Evolutionary conservation across 306 rosid species (phyloP).

Genomic region (Myrica gale): DNA sequence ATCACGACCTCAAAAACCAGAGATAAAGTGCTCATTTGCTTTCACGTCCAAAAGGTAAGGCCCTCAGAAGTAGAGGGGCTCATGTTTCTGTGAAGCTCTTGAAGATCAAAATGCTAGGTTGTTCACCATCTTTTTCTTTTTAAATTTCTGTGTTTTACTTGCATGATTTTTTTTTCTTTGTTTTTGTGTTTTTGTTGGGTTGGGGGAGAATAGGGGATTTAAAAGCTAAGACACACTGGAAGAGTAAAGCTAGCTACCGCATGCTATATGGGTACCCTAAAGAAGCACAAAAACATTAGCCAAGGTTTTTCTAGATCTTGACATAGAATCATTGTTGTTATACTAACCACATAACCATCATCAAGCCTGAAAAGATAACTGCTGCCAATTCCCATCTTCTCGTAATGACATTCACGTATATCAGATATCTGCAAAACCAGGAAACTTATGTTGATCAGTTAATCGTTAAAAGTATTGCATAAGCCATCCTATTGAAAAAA

Average conservation of each 20-base stretch:
- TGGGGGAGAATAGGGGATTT: background rate
- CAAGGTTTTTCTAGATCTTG: slow-evolving; percentile 5
- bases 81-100: background rate
- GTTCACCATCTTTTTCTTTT: too few relatives aligned
- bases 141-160: background rate
- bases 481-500: background rate
- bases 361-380: slow-evolving; percentile 96
- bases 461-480: background rate
- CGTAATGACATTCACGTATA: slow-evolving; percentile 84
- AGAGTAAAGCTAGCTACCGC: background rate
- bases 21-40: too few relatives aligned
- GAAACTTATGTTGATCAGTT: background rate
- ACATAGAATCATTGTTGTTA: slow-evolving; percentile 11
- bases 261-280: background rate
- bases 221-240: background rate
- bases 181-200: background rate
- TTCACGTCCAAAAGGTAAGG: too few relatives aligned
- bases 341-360: slow-evolving; percentile 97
- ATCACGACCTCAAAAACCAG: too few relatives aligned
- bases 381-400: slow-evolving; percentile 97
- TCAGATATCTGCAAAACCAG: slow-evolving; percentile 76
- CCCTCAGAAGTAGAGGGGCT: background rate
- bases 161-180: background rate
- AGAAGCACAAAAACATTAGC: slow-evolving; percentile 1
- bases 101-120: background rate